Conservation (phyloP, 2,329 filamentous ascomycete species). For the Fusarium sp. region DNA sequence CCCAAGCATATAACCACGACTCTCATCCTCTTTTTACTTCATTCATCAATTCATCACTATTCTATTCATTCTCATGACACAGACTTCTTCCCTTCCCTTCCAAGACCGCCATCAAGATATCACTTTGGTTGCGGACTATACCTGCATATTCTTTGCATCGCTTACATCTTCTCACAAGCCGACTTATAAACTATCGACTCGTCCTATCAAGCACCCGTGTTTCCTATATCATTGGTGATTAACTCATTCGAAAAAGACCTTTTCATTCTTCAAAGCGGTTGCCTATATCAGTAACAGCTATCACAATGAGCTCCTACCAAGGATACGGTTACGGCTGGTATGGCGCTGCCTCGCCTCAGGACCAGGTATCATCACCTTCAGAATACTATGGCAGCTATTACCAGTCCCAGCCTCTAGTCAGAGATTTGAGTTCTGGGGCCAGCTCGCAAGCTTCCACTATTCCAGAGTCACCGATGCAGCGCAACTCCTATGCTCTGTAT, state of each 20-base stretch:
- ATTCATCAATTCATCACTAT: not conserved
- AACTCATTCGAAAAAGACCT: conserved; percentile 2
- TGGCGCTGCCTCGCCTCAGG: conserved; percentile 33
- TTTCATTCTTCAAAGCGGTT: not conserved
- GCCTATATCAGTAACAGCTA: not conserved
- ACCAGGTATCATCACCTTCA: conserved; percentile 33
- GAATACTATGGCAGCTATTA: conserved; percentile 33
- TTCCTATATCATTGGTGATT: conserved; percentile 6
- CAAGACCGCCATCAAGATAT: conserved; percentile 36
- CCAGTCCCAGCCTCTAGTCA: conserved; percentile 45
- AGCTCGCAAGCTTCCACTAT: conserved; percentile 44
- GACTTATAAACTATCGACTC: conserved; percentile 15
- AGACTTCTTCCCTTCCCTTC: conserved; percentile 19
- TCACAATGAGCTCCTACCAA: conserved; percentile 36
- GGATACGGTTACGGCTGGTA: conserved; percentile 22
- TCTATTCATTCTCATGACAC: conserved; percentile 33
- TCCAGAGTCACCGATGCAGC: conserved; percentile 45
- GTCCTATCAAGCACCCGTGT: conserved; percentile 29
- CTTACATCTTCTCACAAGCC: conserved; percentile 4
- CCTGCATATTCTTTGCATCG: conserved; percentile 20
- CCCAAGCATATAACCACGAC: conserved; percentile 31
- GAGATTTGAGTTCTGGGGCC: conserved; percentile 47
- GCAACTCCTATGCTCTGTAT: conserved; percentile 33
- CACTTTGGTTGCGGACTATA: conserved; percentile 23
- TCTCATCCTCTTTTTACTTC: conserved; percentile 6